phyloP scores from a whole-genome alignment of 2,329 filamentous ascomycete species.

The Elsinoe australis region DNA sequence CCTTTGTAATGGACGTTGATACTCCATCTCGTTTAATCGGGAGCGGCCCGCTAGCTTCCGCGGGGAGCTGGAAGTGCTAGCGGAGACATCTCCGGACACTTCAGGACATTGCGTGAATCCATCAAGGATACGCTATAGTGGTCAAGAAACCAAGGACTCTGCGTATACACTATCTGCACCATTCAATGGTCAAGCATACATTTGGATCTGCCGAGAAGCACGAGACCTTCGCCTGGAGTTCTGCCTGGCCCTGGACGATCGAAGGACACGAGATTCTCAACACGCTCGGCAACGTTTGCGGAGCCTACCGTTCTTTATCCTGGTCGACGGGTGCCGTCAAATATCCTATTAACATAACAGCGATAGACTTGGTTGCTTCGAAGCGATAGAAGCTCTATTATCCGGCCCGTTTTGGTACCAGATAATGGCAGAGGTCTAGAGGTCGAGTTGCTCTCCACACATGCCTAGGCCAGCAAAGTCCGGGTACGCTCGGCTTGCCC shows the following conservation, averaged over 20 bases:
- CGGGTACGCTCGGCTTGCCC: constrained; percentile 46
- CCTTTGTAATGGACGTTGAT: too few species aligned
- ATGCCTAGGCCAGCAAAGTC: constrained; percentile 39
- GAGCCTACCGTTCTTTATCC: constrained; percentile 7
- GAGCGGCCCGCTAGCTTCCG: constrained; percentile 7
- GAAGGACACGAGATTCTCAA: neutral
- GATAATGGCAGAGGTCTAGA: constrained; percentile 15
- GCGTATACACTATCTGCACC: too few species aligned
- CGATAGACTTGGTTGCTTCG: neutral
- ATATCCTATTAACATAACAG: constrained; percentile 14
- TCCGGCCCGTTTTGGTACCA: constrained; percentile 9
- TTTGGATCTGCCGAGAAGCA: too few species aligned
- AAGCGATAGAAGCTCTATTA: neutral
- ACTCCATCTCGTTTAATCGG: constrained; percentile 5
- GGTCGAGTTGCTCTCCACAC: neutral
- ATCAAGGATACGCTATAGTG: too few species aligned
- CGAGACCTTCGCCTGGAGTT: too few species aligned
- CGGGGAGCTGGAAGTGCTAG: neutral
- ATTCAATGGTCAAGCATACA: too few species aligned
- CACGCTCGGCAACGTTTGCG: neutral
- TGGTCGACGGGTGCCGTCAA: constrained; percentile 4
- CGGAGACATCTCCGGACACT: too few species aligned
- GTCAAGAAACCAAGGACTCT: too few species aligned
- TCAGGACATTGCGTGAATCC: too few species aligned
- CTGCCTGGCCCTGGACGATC: too few species aligned